These are phyloP conservation scores for Yarrowia deformans DNA, from an alignment of 805 yeast species.

Conservation along the genomic window DNA sequence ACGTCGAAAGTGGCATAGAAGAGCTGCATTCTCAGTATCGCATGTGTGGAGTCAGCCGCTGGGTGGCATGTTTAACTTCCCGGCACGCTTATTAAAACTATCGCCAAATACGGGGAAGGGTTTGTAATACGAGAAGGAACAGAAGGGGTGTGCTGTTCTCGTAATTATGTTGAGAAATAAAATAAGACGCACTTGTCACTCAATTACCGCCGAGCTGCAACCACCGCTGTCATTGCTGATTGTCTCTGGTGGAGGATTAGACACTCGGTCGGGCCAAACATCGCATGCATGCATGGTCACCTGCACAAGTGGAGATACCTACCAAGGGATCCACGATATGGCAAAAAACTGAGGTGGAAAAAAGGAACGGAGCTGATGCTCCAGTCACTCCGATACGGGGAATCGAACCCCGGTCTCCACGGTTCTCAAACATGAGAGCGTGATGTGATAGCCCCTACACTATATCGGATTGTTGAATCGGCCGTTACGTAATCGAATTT, in stretches of 20 bases:
- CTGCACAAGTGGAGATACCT: conserved; percentile 4
- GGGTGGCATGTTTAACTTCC: conserved; percentile 1
- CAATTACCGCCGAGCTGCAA: too few relatives aligned
- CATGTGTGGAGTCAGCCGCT: conserved; percentile 2
- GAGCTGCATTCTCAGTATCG: conserved; percentile 26
- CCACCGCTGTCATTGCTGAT: too few relatives aligned
- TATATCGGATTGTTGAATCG: conserved; percentile 15
- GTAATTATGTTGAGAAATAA: too few relatives aligned
- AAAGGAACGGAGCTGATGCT: not conserved
- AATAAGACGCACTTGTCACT: too few relatives aligned
- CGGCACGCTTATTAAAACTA: conserved; percentile 4
- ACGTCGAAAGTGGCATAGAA: conserved; percentile 38
- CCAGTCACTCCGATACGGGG: conserved; percentile 31
- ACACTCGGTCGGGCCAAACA: too few relatives aligned
- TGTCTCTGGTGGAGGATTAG: too few relatives aligned
- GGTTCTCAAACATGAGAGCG: conserved; percentile 36
- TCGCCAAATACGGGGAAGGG: conserved; percentile 1
- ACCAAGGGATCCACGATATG: not conserved
- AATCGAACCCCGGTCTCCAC: conserved; percentile 39
- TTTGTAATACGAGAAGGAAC: not conserved
- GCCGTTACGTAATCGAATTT: not conserved
- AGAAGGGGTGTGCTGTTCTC: too few relatives aligned
- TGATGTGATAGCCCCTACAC: conserved; percentile 38
- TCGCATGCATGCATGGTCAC: not conserved
- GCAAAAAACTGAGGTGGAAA: not conserved